Evolutionary conservation across 371 early-diverging fungal species (phyloP).

Genomic region (Syncephalastrum contaminatum): DNA sequence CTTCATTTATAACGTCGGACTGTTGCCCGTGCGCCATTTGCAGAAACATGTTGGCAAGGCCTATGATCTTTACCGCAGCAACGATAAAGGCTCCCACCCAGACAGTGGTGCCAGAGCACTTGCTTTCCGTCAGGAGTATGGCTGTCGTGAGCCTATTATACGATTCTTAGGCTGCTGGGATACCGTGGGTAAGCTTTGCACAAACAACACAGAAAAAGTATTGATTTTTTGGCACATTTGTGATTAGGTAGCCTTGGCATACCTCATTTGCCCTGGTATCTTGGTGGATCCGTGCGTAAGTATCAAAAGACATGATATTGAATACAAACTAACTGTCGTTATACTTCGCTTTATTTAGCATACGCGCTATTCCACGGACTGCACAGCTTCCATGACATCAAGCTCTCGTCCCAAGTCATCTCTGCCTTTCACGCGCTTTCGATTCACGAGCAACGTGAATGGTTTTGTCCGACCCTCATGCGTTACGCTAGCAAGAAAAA

Average conservation of each 20-base stretch:
- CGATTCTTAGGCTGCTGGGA: slow-evolving; percentile 41
- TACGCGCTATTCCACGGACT: slow-evolving; percentile 25
- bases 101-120: slow-evolving; percentile 3
- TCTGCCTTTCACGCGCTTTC: slow-evolving; percentile 40
- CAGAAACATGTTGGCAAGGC: slow-evolving; percentile 16
- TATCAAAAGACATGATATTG: background rate
- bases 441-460: slow-evolving; percentile 42
- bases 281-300: slow-evolving; percentile 37
- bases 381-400: slow-evolving; percentile 35
- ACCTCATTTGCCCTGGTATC: slow-evolving; percentile 37
- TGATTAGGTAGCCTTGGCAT: slow-evolving; percentile 26
- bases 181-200: slow-evolving; percentile 25
- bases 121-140: slow-evolving; percentile 21
- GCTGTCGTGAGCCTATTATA: slow-evolving; percentile 24
- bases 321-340: background rate
- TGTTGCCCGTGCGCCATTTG: slow-evolving; percentile 21
- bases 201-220: too few species aligned
- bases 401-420: slow-evolving; percentile 25
- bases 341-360: background rate
- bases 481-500: slow-evolving; percentile 10
- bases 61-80: slow-evolving; percentile 24
- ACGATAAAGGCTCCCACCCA: slow-evolving; percentile 10
- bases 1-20: slow-evolving; percentile 40
- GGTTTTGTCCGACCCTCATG: slow-evolving; percentile 38
- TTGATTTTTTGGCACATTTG: background rate